These are phyloP conservation scores for Pharnaceum exiguum DNA, from an alignment of 148 eudicot genomes.

Conservation along the genomic window DNA sequence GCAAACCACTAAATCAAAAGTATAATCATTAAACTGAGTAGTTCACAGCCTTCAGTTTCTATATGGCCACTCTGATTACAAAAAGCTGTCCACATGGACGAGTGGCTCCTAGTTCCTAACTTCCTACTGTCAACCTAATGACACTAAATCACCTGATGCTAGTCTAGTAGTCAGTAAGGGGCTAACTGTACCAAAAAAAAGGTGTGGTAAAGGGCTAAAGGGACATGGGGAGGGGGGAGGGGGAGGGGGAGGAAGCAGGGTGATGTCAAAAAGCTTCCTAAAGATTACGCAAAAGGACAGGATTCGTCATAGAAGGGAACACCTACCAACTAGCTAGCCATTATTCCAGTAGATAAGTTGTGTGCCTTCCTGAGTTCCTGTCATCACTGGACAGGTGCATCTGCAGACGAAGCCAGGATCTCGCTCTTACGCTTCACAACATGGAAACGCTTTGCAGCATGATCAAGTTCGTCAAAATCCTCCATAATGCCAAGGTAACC, in stretches of 20 bases:
- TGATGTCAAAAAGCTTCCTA: neutral
- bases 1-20: too few species aligned
- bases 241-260: neutral
- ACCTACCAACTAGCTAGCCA: neutral
- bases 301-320: neutral
- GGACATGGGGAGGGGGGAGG: neutral
- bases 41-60: too few species aligned
- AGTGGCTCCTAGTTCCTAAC: too few species aligned
- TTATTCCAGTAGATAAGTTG: too few species aligned
- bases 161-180: neutral
- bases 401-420: constrained; percentile 9
- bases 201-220: neutral
- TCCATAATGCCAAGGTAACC: constrained; percentile 46
- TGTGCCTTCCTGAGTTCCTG: too few species aligned
- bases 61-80: too few species aligned
- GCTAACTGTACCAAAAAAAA: neutral
- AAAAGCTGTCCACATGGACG: too few species aligned
- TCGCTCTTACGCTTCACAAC: constrained; percentile 50
- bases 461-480: constrained; percentile 51
- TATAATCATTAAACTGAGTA: too few species aligned
- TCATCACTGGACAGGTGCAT: neutral
- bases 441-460: constrained; percentile 32
- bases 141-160: too few species aligned
- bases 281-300: neutral
- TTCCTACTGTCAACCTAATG: too few species aligned